These are phyloP conservation scores for Microsporum audouinii DNA, from an alignment of 2,329 filamentous ascomycete species.

Conservation along the genomic window DNA sequence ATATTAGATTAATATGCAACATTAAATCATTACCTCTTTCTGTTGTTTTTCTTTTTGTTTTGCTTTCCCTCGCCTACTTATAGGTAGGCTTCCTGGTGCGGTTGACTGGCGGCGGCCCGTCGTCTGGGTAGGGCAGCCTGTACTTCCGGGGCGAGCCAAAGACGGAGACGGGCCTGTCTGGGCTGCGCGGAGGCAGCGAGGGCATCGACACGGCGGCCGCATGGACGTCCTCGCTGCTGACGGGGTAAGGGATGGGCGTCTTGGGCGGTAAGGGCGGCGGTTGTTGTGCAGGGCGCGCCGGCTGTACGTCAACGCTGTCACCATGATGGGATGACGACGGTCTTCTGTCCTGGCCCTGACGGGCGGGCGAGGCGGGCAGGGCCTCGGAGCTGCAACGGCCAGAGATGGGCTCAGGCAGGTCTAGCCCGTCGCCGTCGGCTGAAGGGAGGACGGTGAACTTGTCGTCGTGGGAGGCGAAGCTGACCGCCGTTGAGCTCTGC, in stretches of 20 bases:
- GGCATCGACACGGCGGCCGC: slow-evolving; percentile 22
- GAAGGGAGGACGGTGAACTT: slow-evolving; percentile 54
- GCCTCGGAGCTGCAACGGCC: slow-evolving; percentile 22
- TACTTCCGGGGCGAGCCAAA: slow-evolving; percentile 8
- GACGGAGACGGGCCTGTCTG: slow-evolving; percentile 14
- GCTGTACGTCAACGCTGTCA: too few relatives aligned
- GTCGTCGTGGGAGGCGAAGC: slow-evolving; percentile 48
- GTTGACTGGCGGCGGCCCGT: slow-evolving; percentile 71
- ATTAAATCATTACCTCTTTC: neutral
- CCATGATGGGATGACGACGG: slow-evolving; percentile 14
- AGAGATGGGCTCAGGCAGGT: slow-evolving; percentile 39
- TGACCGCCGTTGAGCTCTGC: slow-evolving; percentile 18
- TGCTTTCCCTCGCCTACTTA: slow-evolving; percentile 15
- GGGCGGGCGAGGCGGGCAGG: slow-evolving; percentile 20
- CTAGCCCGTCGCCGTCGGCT: slow-evolving; percentile 32
- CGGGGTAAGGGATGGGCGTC: slow-evolving; percentile 53
- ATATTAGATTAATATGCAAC: neutral
- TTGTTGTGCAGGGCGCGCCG: slow-evolving; percentile 11
- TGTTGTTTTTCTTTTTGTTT: neutral
- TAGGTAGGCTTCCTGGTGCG: slow-evolving; percentile 76
- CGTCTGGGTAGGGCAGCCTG: slow-evolving; percentile 64
- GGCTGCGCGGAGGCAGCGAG: slow-evolving; percentile 27
- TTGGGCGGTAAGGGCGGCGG: slow-evolving; percentile 68
- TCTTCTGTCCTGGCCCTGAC: slow-evolving; percentile 27
- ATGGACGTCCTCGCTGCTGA: slow-evolving; percentile 11